phyloP scores from a whole-genome alignment of 1,284 basidiomycete genomes.

The Ustilago tritici region DNA sequence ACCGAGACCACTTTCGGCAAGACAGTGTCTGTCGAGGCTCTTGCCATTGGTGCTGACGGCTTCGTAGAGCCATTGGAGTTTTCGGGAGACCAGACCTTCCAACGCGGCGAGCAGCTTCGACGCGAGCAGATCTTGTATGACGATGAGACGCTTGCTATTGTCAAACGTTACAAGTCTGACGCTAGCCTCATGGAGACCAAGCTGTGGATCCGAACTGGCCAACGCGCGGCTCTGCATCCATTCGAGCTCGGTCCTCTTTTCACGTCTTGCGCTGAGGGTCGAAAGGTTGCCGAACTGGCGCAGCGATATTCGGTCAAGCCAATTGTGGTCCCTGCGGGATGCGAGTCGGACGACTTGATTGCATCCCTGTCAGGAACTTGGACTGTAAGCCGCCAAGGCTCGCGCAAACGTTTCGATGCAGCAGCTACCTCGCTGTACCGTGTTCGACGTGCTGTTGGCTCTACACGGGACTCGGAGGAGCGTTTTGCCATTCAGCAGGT shows the following conservation, averaged over 20 bases:
- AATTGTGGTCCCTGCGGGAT: conserved; percentile 42
- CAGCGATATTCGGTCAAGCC: conserved; percentile 45
- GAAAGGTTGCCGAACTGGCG: conserved; percentile 56
- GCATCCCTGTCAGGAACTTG: conserved; percentile 36
- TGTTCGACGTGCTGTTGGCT: conserved; percentile 33
- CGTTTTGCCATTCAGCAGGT: conserved; percentile 58
- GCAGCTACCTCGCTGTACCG: conserved; percentile 50
- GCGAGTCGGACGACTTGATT: conserved; percentile 49
- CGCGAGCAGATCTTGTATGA: conserved; percentile 52
- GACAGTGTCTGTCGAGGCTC: conserved; percentile 43
- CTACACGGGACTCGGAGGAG: conserved; percentile 12
- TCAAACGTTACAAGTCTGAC: conserved; percentile 36
- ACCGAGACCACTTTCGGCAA: conserved; percentile 4
- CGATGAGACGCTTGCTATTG: conserved; percentile 50
- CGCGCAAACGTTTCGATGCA: conserved; percentile 49
- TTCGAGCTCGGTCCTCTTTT: conserved; percentile 41
- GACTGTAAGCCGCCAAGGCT: conserved; percentile 48
- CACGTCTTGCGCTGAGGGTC: conserved; percentile 46
- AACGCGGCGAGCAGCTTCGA: conserved; percentile 43
- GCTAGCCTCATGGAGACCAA: conserved; percentile 29
- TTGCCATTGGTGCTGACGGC: conserved; percentile 47
- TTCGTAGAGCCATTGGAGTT: conserved; percentile 33
- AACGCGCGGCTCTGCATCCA: conserved; percentile 37
- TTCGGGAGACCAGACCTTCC: conserved; percentile 43
- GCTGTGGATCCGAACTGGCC: conserved; percentile 44